Evolutionary conservation across 345 rosid genomes (phyloP), one percentile per base, ranked within the genome.

Genomic region (Pseudoturritis turrita): DNA sequence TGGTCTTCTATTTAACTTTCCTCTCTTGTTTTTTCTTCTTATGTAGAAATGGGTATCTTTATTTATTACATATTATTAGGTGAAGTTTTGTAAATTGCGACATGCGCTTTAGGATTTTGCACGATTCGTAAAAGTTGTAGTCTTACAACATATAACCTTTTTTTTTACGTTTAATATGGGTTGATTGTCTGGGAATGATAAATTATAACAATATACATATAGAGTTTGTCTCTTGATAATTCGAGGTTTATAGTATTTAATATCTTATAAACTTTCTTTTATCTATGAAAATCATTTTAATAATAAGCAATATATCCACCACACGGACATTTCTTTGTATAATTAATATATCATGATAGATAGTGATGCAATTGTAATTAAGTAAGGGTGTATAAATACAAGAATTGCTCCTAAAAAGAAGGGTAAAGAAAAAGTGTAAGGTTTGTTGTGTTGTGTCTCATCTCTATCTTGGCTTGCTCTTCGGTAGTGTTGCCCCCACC

Each of bases 381-480:
- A 28, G 26, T 23, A 47, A 65, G 23, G 41, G 45, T 10, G 72
- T 66, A 59, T 40, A 68, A 41, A 75, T 75, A 69, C 79, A 75
- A 53, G 74, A 69, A 75, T 51, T 50, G 59, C 45, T 46, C 75
- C 70, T 70, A 62, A 84, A 87, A 87, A 81, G 86, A 76, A 77
- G 84, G 76, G 83, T 80, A 83, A 79, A 82, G 85, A 81, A 78
- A 84, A 87, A 84, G 87, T 79, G 84, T 54, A 79, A 80, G 87
- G 80, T 85, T 87, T 87, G 88, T 84, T 87, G 83, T 82, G 76
- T 54, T 82, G 81, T 72, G 79, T 78, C 82, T 62, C 79, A 73
- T 73, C 76, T 79, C 64, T 59, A 73, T 68, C 76, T 72, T 72
- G 52, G 47, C 68, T 70, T 75, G 74, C 70, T 60, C 72, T 51